Base-by-base conservation (phyloP, 1,284 basidiomycete genomes). In the Cystobasidiaceae sp. region DNA sequence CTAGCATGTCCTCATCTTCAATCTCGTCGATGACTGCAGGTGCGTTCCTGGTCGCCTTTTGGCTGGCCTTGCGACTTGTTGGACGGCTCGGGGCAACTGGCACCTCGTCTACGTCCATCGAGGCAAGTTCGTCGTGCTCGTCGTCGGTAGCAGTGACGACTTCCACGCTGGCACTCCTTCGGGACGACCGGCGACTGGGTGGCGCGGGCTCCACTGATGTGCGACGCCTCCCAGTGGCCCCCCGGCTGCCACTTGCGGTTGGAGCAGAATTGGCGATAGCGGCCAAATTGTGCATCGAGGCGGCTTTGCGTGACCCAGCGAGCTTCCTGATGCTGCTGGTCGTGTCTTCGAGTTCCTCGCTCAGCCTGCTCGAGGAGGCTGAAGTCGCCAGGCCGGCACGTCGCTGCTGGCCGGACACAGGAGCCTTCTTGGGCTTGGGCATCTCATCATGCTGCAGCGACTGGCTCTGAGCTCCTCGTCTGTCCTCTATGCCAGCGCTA, bases 401-500 rank as follows among this genome's bases (percentile, higher is more conserved):
- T 41, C 82, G 74, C 21, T 82, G n/a, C n/a, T n/a, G 82, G 33
- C 81, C 79, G 61, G 46, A 37, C n/a, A 37, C 83, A 79, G 68
- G 82, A 77, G 44, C 77, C 73, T 51, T 77, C 62, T 23, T 77
- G 33, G 63, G 61, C 60, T 68, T 71, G 9, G 69, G 68, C 25
- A 66, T 67, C 44, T 69, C 48, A 27, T 45, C 48, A 25, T 27
- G 39, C 25, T 34, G 55, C n/a, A 4, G 55, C n/a, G 23, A 19
- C 25, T 3, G 37, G 1, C 6, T 19, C 13, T 7, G 13, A 27
- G 49, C 83, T 56, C 85, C 68, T 46, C 84, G 80, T 68, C 89
- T 85, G 70, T 83, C 85, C 75, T 83, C 84, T 39, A 79, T 77
- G n/a, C 78, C 78, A 48, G 70, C 71, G 6, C 52, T 68, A 6